phyloP scores from a whole-genome alignment of 108 stramenopile species.

The Heterococcus sp. region DNA sequence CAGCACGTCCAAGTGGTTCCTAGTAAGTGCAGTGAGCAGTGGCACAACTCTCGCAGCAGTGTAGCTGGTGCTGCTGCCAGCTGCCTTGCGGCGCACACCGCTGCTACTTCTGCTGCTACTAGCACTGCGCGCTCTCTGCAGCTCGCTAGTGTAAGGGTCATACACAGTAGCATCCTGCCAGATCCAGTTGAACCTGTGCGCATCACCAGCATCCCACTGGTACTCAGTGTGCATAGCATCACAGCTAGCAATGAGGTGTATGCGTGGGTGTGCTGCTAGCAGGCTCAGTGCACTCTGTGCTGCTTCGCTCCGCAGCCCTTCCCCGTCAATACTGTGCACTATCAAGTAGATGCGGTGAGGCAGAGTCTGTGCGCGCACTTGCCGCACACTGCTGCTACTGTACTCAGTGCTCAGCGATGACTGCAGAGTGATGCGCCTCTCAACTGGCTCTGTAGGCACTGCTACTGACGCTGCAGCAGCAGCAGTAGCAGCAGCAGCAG shows the following conservation, averaged over 20 bases:
- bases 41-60: neutral
- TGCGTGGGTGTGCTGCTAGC: neutral
- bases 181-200: slow-evolving; percentile 16
- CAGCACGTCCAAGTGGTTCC: neutral
- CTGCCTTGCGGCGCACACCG: neutral
- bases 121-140: neutral
- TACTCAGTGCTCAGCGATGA: no score
- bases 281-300: slow-evolving; percentile 18
- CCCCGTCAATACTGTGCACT: slow-evolving; percentile 22
- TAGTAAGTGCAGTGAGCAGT: neutral
- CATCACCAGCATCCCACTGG: slow-evolving; percentile 9
- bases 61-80: neutral
- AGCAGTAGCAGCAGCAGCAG: neutral
- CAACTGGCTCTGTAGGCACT: neutral
- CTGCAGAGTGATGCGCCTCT: neutral
- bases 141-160: slow-evolving; percentile 14
- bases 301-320: slow-evolving; percentile 5
- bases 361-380: neutral
- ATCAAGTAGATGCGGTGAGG: slow-evolving; percentile 2
- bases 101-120: neutral
- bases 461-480: no score
- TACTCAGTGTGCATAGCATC: slow-evolving; percentile 19
- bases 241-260: slow-evolving; percentile 9
- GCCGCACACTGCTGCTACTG: no score
- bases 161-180: slow-evolving; percentile 10